Conservation (phyloP, 129 eudicot species). For the Scalesia atractyloides region DNA sequence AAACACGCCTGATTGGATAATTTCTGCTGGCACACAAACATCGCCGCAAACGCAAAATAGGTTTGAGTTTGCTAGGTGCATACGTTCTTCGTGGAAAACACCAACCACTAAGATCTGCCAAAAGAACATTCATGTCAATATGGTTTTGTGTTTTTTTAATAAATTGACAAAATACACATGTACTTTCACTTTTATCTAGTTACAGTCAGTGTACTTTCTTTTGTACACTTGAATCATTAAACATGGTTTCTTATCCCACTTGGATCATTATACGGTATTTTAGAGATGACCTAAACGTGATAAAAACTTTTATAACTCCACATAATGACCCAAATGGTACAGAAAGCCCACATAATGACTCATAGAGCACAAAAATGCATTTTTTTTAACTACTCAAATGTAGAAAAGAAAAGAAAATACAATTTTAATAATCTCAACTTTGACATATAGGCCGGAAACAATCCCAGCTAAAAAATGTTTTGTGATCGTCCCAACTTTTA, state of each 20-base stretch:
- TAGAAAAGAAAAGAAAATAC: neutral
- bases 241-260: neutral
- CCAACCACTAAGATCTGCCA: conserved; percentile 88
- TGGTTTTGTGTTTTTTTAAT: too few relatives aligned
- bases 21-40: conserved; percentile 58
- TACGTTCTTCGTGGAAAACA: conserved; percentile 49
- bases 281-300: neutral
- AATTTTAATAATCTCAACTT: too few relatives aligned
- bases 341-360: neutral
- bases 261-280: neutral
- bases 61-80: conserved; percentile 44
- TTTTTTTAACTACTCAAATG: neutral
- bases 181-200: neutral
- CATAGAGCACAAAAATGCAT: neutral
- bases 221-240: neutral
- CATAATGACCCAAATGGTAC: neutral
- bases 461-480: too few relatives aligned
- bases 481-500: too few relatives aligned
- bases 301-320: neutral
- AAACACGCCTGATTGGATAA: conserved; percentile 74
- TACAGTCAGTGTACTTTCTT: neutral
- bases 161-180: neutral
- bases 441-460: too few relatives aligned
- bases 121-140: conserved; percentile 24
- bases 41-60: conserved; percentile 78